Evolutionary conservation across 2,329 filamentous ascomycete genomes (phyloP).

Genomic region (Thelonectria olida): DNA sequence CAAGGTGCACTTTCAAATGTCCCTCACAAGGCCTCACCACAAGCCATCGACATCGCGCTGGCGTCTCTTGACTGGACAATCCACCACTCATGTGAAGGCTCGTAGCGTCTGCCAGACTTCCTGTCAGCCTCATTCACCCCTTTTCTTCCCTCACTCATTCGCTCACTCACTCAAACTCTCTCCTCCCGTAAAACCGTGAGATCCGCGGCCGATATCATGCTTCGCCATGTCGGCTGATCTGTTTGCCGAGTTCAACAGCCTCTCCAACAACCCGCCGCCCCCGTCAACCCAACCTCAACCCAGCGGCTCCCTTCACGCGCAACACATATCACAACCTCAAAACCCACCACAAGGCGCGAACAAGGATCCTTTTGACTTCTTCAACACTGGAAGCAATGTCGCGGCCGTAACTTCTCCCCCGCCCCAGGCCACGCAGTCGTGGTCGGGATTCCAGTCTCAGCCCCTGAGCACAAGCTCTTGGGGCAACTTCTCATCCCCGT

Average conservation of each 20-base stretch:
- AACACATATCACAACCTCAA: slow-evolving; percentile 22
- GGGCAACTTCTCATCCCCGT: slow-evolving; percentile 24
- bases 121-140: neutral
- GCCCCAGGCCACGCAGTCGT: slow-evolving; percentile 43
- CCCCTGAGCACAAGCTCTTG: slow-evolving; percentile 29
- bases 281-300: slow-evolving; percentile 32
- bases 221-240: slow-evolving; percentile 70
- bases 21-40: too few species aligned
- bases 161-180: neutral
- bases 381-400: slow-evolving; percentile 28
- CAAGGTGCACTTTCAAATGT: too few species aligned
- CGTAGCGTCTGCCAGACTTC: neutral
- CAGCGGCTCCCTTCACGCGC: slow-evolving; percentile 10
- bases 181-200: slow-evolving; percentile 20
- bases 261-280: slow-evolving; percentile 49
- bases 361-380: slow-evolving; percentile 41
- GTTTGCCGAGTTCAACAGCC: slow-evolving; percentile 69
- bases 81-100: neutral
- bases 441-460: slow-evolving; percentile 43
- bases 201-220: slow-evolving; percentile 22
- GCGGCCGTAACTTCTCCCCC: slow-evolving; percentile 25
- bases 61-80: neutral
- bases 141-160: neutral
- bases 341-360: slow-evolving; percentile 24
- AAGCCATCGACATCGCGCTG: neutral